Conservation (phyloP, 768 basidiomycete species). For the Mycena albidolilacea region DNA sequence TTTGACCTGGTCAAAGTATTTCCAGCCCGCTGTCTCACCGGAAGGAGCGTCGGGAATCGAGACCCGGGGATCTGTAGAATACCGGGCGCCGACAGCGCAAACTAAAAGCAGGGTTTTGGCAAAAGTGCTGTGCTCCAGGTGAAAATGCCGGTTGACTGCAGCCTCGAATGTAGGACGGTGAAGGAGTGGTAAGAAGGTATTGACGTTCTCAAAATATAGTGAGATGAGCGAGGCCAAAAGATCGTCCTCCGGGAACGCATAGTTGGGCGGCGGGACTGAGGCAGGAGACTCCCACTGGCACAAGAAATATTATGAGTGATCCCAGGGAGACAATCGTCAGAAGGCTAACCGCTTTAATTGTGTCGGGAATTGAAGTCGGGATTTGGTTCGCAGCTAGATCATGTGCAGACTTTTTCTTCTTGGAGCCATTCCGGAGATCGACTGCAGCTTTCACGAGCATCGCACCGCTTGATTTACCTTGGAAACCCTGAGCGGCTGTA, state of each 20-base stretch:
- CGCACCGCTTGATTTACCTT: constrained; percentile 71
- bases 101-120: constrained; percentile 74
- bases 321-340: too few relatives aligned
- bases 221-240: constrained; percentile 69
- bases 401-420: neutral
- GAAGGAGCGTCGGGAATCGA: constrained; percentile 46
- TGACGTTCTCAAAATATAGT: constrained; percentile 74
- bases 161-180: constrained; percentile 79
- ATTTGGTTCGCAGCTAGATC: neutral
- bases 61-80: constrained; percentile 69
- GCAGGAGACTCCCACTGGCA: neutral
- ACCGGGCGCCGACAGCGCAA: constrained; percentile 77
- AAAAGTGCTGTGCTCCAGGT: constrained; percentile 68
- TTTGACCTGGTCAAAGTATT: constrained; percentile 78
- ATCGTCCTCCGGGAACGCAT: constrained; percentile 66
- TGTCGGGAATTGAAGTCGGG: constrained; percentile 40
- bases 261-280: constrained; percentile 33
- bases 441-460: constrained; percentile 71
- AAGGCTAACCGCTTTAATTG: constrained; percentile 54
- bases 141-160: constrained; percentile 54
- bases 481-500: constrained; percentile 54
- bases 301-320: neutral
- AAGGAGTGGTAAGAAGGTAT: constrained; percentile 74
- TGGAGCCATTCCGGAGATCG: constrained; percentile 66
- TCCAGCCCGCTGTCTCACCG: constrained; percentile 71